Evolutionary conservation across 495 filamentous ascomycete species (phyloP), one percentile per base, ranked within the genome.

Genomic region (Xylaria curta): DNA sequence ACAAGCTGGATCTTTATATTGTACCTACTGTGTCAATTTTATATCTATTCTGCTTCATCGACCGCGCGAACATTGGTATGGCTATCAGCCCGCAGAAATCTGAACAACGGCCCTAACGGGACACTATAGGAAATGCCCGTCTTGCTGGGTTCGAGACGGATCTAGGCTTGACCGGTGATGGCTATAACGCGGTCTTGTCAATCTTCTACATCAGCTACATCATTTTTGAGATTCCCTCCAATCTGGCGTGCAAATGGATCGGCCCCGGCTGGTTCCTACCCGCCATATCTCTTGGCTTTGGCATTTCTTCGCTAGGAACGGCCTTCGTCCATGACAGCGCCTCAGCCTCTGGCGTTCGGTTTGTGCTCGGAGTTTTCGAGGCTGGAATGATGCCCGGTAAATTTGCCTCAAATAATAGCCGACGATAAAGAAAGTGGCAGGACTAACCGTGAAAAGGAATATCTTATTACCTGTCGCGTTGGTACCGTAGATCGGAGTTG

Each of bases 121-220:
- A 24, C 19, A 31, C 51, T 26, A 8, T 36, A 85, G 84, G 84
- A 59, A 86, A 86, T 33, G 84, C 84, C 21, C 82, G 76, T 59
- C 75, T 94, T 40, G 89, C 90, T 68, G 91, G 90, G 6, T 77
- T 94, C 51, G 81, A 87, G 31, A 82, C 81, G 9, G 89, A 92
- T 72, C 77, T 94, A n/a, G 66, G 85, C 59, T 81, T 94, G 79
- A 82, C 79, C 0, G 90, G 89, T 19, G 83, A 90, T 74, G 90
- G 93, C 75, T 95, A 93, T 77, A 92, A 93, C 72, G 83, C 86
- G 62, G 85, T 91, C 31, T 87, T 91, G 53, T 85, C 85, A 66
- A 73, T 85, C 53, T 89, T 89, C 74, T 94, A 92, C 80, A 88
- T 95, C 74, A 88, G 90, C 24, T 95, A 94, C 76, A 85, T 88